Evolutionary conservation across 2,329 filamentous ascomycete species (phyloP), one percentile per base, ranked within the genome.

Genomic region (Ophiosphaerella korrae): DNA sequence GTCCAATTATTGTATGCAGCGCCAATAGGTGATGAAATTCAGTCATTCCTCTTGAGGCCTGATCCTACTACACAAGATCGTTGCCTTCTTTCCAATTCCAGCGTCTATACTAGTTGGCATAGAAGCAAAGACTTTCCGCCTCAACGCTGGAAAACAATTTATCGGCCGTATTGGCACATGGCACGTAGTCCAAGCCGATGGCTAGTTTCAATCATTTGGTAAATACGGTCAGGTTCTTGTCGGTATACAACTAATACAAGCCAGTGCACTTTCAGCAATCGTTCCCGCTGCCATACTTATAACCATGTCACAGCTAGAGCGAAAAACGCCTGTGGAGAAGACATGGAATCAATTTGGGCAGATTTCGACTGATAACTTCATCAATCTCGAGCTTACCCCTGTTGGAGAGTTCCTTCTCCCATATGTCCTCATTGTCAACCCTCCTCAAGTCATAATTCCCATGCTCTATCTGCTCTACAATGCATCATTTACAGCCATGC

Each of bases 1-100:
- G 2, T 78, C 75, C 32, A 82, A 81, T 57, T 82, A 80, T 51
- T 77, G 74, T 45, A 81, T 82, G 77, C 82, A 84, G 50, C 69
- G 76, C 12, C 62, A 2, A 54, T 64, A 11, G 67, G 61, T 13
- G 69, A 67, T 52, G 69, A 63, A 1, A 55, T 68, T 14, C 38
- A 53, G n/a, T 66, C 58, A 13, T 71, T 64, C 40, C 48, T 68
- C 7, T 48, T 53, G 5, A 12, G 50, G 7, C 52, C 60, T 5
- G 67, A 68, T 47, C 43, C 36, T 21, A 48, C 49, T 5, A 70
- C 65, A 2, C 26, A 50, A 35, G 34, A 51, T 14, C 53, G 44
- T 31, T 61, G 55, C 11, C 42, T 45, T 2, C 8, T 45, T 11
- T 45, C 42, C 16, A 37, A 21, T 23, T 24, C 32, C 24, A 53